Percentiles rank a stretch among this genome's conserved stretches.
Conservation (phyloP, 495 filamentous ascomycete genomes). For the Pyrenopolyporus hunteri region DNA sequence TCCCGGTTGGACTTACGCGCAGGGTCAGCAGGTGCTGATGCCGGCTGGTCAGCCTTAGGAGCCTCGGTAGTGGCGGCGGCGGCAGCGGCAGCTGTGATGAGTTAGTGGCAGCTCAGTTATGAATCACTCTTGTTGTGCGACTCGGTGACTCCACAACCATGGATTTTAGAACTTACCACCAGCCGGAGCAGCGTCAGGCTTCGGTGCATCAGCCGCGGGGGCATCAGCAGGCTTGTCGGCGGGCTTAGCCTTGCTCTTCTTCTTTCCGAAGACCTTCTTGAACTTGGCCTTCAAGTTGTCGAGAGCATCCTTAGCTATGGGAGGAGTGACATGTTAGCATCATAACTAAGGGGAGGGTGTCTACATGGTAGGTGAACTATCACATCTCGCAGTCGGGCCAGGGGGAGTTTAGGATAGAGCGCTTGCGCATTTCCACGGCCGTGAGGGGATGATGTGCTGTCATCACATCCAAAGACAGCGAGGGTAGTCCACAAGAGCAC, state of each 20-base stretch:
- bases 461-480: not conserved
- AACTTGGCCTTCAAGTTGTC: slow-evolving; percentile 57
- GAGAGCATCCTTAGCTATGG: slow-evolving; percentile 44
- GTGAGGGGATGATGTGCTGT: not conserved
- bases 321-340: slow-evolving; percentile 27
- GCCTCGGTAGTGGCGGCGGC: slow-evolving; percentile 52
- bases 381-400: not conserved
- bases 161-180: slow-evolving; percentile 13
- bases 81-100: slow-evolving; percentile 26
- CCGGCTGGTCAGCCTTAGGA: slow-evolving; percentile 41
- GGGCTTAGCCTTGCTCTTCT: slow-evolving; percentile 38
- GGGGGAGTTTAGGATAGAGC: not conserved
- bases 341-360: slow-evolving; percentile 4
- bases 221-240: slow-evolving; percentile 38
- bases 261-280: slow-evolving; percentile 58
- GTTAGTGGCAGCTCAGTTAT: slow-evolving; percentile 2
- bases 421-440: not conserved
- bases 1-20: slow-evolving; percentile 14
- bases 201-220: slow-evolving; percentile 26
- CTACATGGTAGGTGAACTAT: not conserved
- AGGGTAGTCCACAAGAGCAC: too few relatives aligned
- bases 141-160: not conserved
- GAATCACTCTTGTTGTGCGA: not conserved
- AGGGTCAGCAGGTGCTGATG: slow-evolving; percentile 19
- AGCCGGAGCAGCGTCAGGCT: slow-evolving; percentile 28